phyloP scores from a whole-genome alignment of 148 eudicot species.

The Persicaria maculosa region DNA sequence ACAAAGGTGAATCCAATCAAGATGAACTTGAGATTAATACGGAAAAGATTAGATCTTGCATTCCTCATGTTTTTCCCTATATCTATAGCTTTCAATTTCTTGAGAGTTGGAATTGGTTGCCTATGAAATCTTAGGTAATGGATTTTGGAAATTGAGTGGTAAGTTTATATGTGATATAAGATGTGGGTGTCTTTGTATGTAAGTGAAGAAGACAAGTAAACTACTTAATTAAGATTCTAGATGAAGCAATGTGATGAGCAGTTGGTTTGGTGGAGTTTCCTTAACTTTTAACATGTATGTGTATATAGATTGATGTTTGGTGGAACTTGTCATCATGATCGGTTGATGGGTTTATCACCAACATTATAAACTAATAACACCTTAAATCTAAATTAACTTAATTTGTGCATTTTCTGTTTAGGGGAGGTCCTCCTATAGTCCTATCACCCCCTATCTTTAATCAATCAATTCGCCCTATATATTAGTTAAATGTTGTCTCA shows the following conservation, averaged over 20 bases:
- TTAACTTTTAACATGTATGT: neutral
- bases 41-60: constrained; percentile 3
- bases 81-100: neutral
- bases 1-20: constrained; percentile 12
- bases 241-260: constrained; percentile 7
- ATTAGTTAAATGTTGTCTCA: no score
- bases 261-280: constrained; percentile 1
- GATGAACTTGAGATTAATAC: constrained; percentile 7
- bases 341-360: constrained; percentile 11
- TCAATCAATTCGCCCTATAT: no score
- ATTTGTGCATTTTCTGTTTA: no score
- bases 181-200: constrained; percentile 3
- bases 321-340: constrained; percentile 5
- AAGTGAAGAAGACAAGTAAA: constrained; percentile 4
- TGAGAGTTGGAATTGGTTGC: neutral
- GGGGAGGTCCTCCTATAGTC: no score
- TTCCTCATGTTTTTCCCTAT: neutral
- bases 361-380: neutral
- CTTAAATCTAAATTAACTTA: no score
- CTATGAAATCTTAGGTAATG: neutral
- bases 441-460: no score
- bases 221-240: constrained; percentile 3
- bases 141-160: neutral
- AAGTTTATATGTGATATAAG: neutral
- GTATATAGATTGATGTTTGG: neutral